These are phyloP conservation scores for Pleochaeta shiraiana DNA, from an alignment of 2,329 filamentous ascomycete species.

Conservation along the genomic window DNA sequence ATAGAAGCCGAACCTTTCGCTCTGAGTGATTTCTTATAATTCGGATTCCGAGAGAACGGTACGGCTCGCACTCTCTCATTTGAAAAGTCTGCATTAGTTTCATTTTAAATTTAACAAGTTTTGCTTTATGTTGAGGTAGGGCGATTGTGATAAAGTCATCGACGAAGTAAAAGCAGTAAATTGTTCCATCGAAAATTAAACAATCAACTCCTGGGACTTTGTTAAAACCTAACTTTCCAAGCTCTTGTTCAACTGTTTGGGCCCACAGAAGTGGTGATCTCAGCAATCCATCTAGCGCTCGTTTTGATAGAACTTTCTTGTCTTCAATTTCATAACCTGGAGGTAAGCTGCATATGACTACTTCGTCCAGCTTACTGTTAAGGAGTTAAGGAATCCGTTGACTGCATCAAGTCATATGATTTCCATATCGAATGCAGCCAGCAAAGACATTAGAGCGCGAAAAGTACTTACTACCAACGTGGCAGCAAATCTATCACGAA, in stretches of 20 bases:
- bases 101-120: background rate
- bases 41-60: background rate
- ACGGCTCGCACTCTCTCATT: background rate
- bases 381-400: background rate
- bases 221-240: background rate
- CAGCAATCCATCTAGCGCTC: background rate
- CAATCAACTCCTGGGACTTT: background rate
- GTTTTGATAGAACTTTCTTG: background rate
- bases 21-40: background rate
- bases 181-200: background rate
- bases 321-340: background rate
- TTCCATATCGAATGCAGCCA: conserved; percentile 3
- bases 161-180: background rate
- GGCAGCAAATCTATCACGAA: background rate
- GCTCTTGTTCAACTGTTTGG: background rate
- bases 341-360: background rate
- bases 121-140: conserved; percentile 2
- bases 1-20: background rate
- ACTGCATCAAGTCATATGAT: background rate
- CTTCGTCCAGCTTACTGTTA: background rate
- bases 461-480: background rate
- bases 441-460: background rate
- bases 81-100: background rate
- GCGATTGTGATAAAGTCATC: background rate
- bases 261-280: background rate